These are phyloP conservation scores for Aspergillus steynii DNA, from an alignment of 495 filamentous ascomycete species.

Conservation along the genomic window DNA sequence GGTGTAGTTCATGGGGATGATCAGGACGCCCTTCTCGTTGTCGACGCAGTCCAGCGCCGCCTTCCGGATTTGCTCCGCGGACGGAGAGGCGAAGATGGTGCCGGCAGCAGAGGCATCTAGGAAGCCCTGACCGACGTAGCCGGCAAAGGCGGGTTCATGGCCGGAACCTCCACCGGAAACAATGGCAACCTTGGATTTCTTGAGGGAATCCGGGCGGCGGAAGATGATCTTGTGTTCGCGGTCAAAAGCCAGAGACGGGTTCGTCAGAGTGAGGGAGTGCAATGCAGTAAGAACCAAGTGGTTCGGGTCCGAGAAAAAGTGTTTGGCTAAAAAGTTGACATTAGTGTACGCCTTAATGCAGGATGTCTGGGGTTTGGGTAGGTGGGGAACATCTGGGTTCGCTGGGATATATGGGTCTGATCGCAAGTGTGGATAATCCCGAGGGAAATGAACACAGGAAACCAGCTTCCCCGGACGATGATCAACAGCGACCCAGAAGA, in stretches of 20 bases:
- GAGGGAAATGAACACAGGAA: background rate
- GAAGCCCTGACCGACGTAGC: constrained; percentile 69
- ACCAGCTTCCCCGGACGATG: no score
- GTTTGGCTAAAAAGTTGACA: constrained; percentile 56
- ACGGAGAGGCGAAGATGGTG: constrained; percentile 89
- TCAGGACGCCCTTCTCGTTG: constrained; percentile 69
- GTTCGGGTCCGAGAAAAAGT: constrained; percentile 88
- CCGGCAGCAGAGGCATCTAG: constrained; percentile 85
- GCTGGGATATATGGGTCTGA: constrained; percentile 13
- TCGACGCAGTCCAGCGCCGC: constrained; percentile 73
- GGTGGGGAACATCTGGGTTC: constrained; percentile 18
- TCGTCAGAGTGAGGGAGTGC: constrained; percentile 74
- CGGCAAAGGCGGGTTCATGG: constrained; percentile 89
- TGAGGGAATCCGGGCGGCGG: constrained; percentile 57
- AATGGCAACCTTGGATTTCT: constrained; percentile 67
- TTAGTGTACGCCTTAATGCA: constrained; percentile 18
- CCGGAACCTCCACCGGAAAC: constrained; percentile 90
- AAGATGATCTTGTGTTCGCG: constrained; percentile 83
- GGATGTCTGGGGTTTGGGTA: constrained; percentile 10
- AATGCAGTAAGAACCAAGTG: constrained; percentile 79
- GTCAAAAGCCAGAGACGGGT: constrained; percentile 83
- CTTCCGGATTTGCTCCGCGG: constrained; percentile 80
- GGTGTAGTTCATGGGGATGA: constrained; percentile 68
- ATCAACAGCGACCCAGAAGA: background rate
- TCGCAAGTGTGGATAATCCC: constrained; percentile 3